Conservation (phyloP, 2,329 filamentous ascomycete genomes). For the Diatrype stigma region DNA sequence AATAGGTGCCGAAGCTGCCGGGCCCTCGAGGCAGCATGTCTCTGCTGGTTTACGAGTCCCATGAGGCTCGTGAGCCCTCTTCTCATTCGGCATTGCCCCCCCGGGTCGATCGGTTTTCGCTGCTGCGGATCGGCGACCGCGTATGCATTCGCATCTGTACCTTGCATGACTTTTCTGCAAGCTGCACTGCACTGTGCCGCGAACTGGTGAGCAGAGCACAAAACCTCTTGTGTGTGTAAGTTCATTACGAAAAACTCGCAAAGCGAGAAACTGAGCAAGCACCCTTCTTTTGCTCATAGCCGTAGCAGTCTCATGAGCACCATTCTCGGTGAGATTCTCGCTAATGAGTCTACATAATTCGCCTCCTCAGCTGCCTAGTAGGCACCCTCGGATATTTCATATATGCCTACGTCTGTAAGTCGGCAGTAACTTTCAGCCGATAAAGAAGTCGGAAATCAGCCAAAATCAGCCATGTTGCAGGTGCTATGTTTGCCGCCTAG, state of each 20-base stretch:
- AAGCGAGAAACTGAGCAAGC: not conserved
- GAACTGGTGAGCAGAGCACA: constrained; percentile 7
- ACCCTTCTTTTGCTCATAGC: not conserved
- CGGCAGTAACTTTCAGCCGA: too few relatives aligned
- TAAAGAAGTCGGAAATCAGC: too few relatives aligned
- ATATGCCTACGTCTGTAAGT: too few relatives aligned
- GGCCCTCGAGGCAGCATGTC: constrained; percentile 7
- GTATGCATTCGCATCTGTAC: constrained; percentile 26
- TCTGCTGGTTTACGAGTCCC: constrained; percentile 21
- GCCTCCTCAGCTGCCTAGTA: not conserved
- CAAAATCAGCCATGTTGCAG: too few relatives aligned
- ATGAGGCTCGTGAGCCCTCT: constrained; percentile 24
- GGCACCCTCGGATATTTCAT: not conserved
- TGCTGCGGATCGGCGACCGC: constrained; percentile 20
- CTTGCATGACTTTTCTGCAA: constrained; percentile 20
- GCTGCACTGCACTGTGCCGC: constrained; percentile 11
- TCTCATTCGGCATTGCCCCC: constrained; percentile 25
- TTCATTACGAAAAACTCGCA: too few relatives aligned
- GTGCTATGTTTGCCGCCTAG: too few relatives aligned
- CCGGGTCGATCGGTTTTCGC: constrained; percentile 19
- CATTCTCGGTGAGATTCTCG: not conserved
- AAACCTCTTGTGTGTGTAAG: too few relatives aligned
- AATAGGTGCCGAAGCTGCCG: constrained; percentile 15
- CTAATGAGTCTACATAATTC: not conserved
- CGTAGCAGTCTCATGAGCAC: not conserved